Percentiles rank a stretch among this genome's conserved stretches.
Evolutionary conservation across 768 basidiomycete genomes (phyloP).

Genomic region (Leccinum sublutescens): DNA sequence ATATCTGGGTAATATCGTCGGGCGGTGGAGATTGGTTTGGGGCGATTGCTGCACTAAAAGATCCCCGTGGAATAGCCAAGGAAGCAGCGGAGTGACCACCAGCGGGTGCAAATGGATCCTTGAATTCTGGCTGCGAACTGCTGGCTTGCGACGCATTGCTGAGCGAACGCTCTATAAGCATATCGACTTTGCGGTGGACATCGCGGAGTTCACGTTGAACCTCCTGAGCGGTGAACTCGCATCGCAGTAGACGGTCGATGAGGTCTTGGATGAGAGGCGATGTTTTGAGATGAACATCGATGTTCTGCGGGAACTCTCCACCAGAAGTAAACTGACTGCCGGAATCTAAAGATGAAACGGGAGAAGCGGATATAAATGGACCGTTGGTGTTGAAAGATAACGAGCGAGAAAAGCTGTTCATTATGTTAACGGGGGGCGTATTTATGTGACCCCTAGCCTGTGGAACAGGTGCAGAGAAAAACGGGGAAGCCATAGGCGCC

Average conservation of each 20-base stretch:
- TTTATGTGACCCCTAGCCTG: constrained; percentile 39
- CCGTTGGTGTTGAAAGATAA: constrained; percentile 44
- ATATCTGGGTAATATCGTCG: constrained; percentile 75
- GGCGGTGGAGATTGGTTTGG: constrained; percentile 66
- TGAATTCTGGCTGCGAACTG: constrained; percentile 66
- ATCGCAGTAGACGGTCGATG: constrained; percentile 68
- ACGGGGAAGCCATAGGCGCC: constrained; percentile 31
- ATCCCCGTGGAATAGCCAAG: constrained; percentile 53
- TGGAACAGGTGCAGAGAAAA: constrained; percentile 40
- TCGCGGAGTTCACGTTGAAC: constrained; percentile 74
- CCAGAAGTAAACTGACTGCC: constrained; percentile 58
- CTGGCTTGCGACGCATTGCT: constrained; percentile 18
- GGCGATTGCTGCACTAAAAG: constrained; percentile 63
- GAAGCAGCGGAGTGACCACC: constrained; percentile 33
- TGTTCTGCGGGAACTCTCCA: constrained; percentile 45
- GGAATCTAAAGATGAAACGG: constrained; percentile 77
- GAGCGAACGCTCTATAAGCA: constrained; percentile 69
- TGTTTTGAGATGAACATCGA: constrained; percentile 72
- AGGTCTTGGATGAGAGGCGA: constrained; percentile 78
- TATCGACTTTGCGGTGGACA: constrained; percentile 72
- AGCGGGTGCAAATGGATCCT: constrained; percentile 68
- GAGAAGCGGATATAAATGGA: constrained; percentile 62
- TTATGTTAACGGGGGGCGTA: constrained; percentile 47
- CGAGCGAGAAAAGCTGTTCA: constrained; percentile 34
- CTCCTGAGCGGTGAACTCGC: constrained; percentile 66